A percentile compares a stretch with the other conserved stretches of the same genome.
Evolutionary conservation across 805 yeast genomes (phyloP).

Genomic region (Tetrapisispora taiwanensis): DNA sequence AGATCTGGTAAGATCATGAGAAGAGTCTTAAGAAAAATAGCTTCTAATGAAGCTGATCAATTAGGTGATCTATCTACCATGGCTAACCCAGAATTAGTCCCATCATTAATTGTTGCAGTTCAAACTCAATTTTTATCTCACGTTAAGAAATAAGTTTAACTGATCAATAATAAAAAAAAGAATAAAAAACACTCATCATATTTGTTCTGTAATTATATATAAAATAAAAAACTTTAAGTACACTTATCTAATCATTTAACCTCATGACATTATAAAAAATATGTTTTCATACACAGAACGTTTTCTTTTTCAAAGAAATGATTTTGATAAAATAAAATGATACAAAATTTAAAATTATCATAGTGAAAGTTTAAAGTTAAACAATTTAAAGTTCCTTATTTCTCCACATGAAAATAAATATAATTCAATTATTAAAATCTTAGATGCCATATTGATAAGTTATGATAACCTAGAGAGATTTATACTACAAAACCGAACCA

Average conservation of each 20-base stretch:
- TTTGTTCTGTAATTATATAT: not conserved
- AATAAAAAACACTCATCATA: not conserved
- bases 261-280: not conserved
- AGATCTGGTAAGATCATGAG: conserved; percentile 98
- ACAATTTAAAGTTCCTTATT: too few relatives aligned
- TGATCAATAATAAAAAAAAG: too few relatives aligned
- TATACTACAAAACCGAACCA: too few relatives aligned
- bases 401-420: too few relatives aligned
- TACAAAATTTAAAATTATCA: too few relatives aligned
- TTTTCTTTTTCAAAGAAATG: too few relatives aligned
- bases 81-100: conserved; percentile 78
- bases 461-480: too few relatives aligned
- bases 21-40: conserved; percentile 86
- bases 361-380: too few relatives aligned
- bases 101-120: conserved; percentile 61
- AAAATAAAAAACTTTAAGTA: not conserved
- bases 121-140: conserved; percentile 32
- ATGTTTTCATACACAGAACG: too few relatives aligned
- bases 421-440: too few relatives aligned
- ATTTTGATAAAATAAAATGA: too few relatives aligned
- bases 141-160: conserved; percentile 23
- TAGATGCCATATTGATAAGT: too few relatives aligned
- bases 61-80: conserved; percentile 87
- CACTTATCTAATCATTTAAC: not conserved
- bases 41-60: conserved; percentile 84